Percentiles rank a stretch among this genome's conserved stretches.
These are phyloP conservation scores for Lanzia echinophila DNA, from an alignment of 2,329 filamentous ascomycete genomes.

Conservation along the genomic window DNA sequence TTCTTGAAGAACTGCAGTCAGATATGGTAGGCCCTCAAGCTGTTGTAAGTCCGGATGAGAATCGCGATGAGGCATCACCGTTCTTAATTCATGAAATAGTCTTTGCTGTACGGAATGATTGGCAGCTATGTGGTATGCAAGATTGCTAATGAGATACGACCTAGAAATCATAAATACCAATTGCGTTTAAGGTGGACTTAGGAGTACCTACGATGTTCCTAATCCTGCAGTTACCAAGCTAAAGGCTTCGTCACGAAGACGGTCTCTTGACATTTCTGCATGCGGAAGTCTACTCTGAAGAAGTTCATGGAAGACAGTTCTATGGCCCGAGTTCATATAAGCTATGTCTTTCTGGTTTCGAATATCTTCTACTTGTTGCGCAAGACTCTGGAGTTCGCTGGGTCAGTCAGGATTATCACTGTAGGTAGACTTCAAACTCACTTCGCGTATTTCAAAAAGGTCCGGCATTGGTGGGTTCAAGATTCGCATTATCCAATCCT, in stretches of 20 bases:
- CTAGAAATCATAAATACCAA: not conserved
- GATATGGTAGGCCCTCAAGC: slow-evolving; percentile 22
- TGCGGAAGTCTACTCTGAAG: slow-evolving; percentile 24
- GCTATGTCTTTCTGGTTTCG: not conserved
- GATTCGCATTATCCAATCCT: slow-evolving; percentile 7
- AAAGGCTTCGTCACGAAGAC: slow-evolving; percentile 30
- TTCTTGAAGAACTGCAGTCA: slow-evolving; percentile 28
- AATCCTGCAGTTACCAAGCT: slow-evolving; percentile 30
- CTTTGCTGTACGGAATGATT: slow-evolving; percentile 23
- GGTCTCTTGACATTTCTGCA: slow-evolving; percentile 27
- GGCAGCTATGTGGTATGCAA: slow-evolving; percentile 32
- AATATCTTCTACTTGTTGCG: not conserved
- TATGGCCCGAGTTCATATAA: not conserved
- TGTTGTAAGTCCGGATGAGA: not conserved
- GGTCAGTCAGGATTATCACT: slow-evolving; percentile 20
- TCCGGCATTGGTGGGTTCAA: not conserved
- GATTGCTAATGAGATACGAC: slow-evolving; percentile 27
- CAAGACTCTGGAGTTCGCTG: slow-evolving; percentile 25
- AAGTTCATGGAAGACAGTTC: slow-evolving; percentile 13
- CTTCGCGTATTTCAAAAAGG: not conserved
- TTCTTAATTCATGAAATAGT: slow-evolving; percentile 31
- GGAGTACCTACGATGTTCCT: slow-evolving; percentile 26
- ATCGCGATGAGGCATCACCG: slow-evolving; percentile 1
- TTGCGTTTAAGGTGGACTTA: too few species aligned
- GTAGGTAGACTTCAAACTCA: too few species aligned